Percentiles rank a stretch among this genome's conserved stretches.
Conservation (phyloP, 148 eudicot species). For the Suaeda aralocaspica region DNA sequence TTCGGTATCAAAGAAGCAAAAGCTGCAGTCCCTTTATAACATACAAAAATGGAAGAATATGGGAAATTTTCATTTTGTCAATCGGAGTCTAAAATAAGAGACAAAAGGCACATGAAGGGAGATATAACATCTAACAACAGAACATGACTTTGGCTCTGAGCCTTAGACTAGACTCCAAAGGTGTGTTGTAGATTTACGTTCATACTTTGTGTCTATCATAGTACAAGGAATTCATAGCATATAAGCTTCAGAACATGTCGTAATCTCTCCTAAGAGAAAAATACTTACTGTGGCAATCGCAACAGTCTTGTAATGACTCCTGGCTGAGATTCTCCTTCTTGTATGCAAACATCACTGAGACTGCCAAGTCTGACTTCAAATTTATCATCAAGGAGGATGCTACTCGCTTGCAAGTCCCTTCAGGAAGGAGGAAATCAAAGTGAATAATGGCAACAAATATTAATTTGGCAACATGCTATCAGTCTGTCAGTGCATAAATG, state of each 20-base stretch:
- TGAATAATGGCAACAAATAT: neutral
- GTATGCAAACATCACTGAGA: conserved; percentile 65
- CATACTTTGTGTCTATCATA: neutral
- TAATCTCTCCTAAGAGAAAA: conserved; percentile 3
- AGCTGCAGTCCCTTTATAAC: neutral
- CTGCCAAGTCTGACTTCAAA: conserved; percentile 98
- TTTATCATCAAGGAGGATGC: conserved; percentile 96
- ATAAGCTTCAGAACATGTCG: neutral
- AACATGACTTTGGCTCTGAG: conserved; percentile 1
- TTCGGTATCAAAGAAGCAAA: neutral
- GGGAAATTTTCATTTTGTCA: neutral
- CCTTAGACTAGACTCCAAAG: neutral
- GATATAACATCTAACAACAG: neutral
- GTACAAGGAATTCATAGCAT: neutral
- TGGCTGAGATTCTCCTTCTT: conserved; percentile 85
- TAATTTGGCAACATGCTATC: neutral
- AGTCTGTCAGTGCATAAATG: neutral
- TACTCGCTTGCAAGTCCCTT: conserved; percentile 97
- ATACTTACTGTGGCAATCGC: conserved; percentile 78
- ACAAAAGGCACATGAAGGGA: neutral
- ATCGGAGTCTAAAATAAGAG: neutral
- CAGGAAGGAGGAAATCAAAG: conserved; percentile 8
- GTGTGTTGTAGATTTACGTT: neutral
- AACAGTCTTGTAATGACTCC: conserved; percentile 71
- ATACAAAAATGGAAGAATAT: neutral